Evolutionary conservation across 1,284 basidiomycete species (phyloP), one percentile per base, ranked within the genome.

Genomic region (Mycocalia duriaeana): DNA sequence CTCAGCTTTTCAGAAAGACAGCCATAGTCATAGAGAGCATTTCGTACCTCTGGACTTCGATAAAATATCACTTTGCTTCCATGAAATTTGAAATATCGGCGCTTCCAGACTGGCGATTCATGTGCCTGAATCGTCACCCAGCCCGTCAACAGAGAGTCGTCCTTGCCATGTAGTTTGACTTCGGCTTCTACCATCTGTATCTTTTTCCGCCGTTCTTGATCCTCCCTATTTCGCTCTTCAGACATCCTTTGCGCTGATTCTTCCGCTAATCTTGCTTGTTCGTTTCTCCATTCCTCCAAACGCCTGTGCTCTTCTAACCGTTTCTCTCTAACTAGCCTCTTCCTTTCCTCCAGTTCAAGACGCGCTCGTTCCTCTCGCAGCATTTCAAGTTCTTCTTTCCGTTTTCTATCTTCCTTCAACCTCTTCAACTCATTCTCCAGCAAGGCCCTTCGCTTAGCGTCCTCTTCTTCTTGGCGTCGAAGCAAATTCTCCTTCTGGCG

Each of bases 81-180:
- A 48, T 71, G 68, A 46, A 87, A 71, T 60, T 77, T 78, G 62
- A 77, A 85, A 54, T 76, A 85, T 18, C 85, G 69, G 48, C 85
- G 71, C 56, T 79, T 82, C 85, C 85, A 88, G 0, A 73, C 69
- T 47, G 81, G 59, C 8, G 69, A 73, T 19, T 78, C 76, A 18
- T 70, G 65, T 1, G 71, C 72, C 59, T 86, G 85, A 37, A 88
- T 67, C 1, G 82, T 85, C 4, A 85, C 73, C 80, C 82, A 85
- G 0, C 85, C 85, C 5, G 69, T 70, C 53, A 78, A 59, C n/a
- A 75, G 53, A 43, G 61, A 55, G 11, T 62, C 63, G 24, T 67
- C 59, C 40, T 60, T 58, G 26, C 57, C 59, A n/a, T 66, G 67
- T 23, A 57, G 62, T 52, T 71, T 72, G 23, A 75, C 62, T 46